Evolutionary conservation across 2,329 filamentous ascomycete genomes (phyloP), one percentile per base, ranked within the genome.

Genomic region (Neodidymelliopsis sp.): DNA sequence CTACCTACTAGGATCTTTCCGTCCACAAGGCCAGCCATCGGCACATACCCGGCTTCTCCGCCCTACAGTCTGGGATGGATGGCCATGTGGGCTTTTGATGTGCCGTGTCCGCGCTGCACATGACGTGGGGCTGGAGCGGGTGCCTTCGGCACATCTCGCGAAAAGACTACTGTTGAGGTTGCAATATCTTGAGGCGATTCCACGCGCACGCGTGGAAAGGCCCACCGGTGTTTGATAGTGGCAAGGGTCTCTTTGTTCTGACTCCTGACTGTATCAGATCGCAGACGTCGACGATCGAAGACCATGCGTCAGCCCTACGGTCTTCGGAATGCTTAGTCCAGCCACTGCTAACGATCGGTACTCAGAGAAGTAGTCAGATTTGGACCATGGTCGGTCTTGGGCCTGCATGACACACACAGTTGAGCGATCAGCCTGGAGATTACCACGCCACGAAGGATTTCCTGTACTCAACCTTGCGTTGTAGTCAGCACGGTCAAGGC

Each of bases 241-340:
- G 30, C 41, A 41, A 37, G 47, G 43, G 28, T 38, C 36, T 31
- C 39, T 52, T 48, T 18, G 43, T 52, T 52, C 49, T 38, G 43
- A 48, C 42, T 38, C 31, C 18, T 25, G 13, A 35, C 15, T 38
- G 13, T 42, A 47, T 47, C 20, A 24, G 22, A 43, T 47, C 37
- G 23, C 42, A 23, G 25, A 35, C 28, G 22, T 16, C 12, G 49
- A 22, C 7, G 31, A 41, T 42, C 31, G 25, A 28, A 23, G n/a
- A 34, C 30, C 34, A 44, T 8, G 44, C 44, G 44, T 45, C 49
- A 53, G 49, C 49, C 49, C 49, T 53, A 53, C 29, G 38, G 29
- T 40, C 2, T 7, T 40, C 27, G 37, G 24, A 36, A 42, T 28
- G 34, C 38, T 43, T 30, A 33, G 15, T 49, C 39, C 29, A 28